Conservation (phyloP, 140 eudicot species). For the Anethum foeniculum region DNA sequence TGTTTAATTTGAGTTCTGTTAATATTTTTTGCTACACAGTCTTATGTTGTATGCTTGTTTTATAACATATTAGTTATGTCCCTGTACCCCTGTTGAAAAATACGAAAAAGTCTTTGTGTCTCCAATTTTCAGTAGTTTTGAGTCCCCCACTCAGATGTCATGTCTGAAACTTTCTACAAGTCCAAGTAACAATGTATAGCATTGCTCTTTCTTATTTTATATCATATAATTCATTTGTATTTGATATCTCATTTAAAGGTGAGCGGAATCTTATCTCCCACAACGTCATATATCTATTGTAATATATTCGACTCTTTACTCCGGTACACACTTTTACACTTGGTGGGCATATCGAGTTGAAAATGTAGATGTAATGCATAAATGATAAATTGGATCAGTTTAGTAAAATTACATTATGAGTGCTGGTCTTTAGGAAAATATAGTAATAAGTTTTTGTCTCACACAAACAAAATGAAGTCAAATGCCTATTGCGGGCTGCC, state of each 20-base stretch:
- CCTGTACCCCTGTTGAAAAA: too few species aligned
- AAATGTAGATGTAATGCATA: background rate
- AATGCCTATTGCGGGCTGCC: background rate
- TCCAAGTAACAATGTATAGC: background rate
- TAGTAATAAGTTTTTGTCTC: background rate
- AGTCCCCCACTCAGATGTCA: background rate
- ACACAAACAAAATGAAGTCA: background rate
- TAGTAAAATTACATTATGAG: background rate
- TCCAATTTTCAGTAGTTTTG: background rate
- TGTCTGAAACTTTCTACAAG: background rate
- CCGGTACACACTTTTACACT: background rate
- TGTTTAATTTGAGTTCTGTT: background rate
- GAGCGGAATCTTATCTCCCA: background rate
- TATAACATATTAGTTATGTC: too few species aligned
- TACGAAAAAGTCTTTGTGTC: background rate
- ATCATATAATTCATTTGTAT: background rate
- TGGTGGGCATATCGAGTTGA: background rate
- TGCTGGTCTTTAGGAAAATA: background rate
- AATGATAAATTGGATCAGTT: background rate
- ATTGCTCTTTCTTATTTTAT: background rate
- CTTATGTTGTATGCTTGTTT: background rate
- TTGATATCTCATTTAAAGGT: background rate
- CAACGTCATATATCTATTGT: background rate
- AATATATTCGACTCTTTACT: background rate
- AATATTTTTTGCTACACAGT: background rate